Conservation (phyloP, 768 basidiomycete species). For the Tulasnella sp. region DNA sequence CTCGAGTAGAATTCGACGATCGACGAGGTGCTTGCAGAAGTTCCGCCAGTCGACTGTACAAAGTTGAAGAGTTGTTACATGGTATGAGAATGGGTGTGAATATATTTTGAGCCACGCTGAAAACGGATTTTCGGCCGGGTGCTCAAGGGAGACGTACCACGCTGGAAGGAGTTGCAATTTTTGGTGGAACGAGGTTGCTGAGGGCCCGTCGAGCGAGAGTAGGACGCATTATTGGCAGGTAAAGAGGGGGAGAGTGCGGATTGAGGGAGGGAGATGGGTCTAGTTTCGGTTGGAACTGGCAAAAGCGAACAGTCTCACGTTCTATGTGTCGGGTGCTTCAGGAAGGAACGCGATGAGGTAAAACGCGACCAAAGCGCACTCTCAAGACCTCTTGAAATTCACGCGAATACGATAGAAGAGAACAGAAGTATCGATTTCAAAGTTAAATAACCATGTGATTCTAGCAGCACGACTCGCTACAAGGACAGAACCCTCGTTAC, state of each 20-base stretch:
- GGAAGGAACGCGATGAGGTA: not conserved
- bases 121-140: not conserved
- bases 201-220: conserved; percentile 82
- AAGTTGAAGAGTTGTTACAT: not conserved
- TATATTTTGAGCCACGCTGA: conserved; percentile 12
- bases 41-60: conserved; percentile 63
- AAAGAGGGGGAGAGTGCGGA: conserved; percentile 4
- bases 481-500: not conserved
- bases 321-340: conserved; percentile 8
- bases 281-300: not conserved
- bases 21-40: conserved; percentile 72
- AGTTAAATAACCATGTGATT: conserved; percentile 3
- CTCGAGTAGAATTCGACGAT: conserved; percentile 97
- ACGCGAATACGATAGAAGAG: not conserved
- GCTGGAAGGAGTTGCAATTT: conserved; percentile 86
- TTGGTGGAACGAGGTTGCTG: conserved; percentile 82
- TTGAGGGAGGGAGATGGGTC: not conserved
- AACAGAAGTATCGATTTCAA: not conserved
- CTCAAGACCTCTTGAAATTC: not conserved
- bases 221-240: conserved; percentile 58
- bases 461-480: not conserved
- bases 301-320: not conserved
- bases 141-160: conserved; percentile 56
- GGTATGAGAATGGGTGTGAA: not conserved
- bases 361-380: not conserved